phyloP scores from a whole-genome alignment of 2,329 filamentous ascomycete species.

The Rutstroemia sydowiana region DNA sequence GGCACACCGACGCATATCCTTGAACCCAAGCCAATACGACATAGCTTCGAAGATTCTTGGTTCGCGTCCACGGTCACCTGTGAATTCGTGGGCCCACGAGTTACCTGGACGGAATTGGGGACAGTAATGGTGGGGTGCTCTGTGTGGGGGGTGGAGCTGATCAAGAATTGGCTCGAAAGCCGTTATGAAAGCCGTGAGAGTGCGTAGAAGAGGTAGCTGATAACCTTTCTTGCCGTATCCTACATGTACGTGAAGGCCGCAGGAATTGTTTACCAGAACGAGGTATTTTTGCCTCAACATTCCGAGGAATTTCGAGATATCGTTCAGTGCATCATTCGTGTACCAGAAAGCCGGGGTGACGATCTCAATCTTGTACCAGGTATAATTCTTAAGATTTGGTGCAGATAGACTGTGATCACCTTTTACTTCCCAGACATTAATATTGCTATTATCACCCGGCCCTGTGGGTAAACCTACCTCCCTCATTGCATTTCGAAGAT shows the following conservation, averaged over 20 bases:
- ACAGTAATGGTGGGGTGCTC: not conserved
- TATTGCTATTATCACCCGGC: not conserved
- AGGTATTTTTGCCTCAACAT: conserved; percentile 15
- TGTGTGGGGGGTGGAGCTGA: conserved; percentile 19
- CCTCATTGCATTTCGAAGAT: conserved; percentile 2
- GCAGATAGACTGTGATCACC: conserved; percentile 1
- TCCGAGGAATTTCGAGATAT: conserved; percentile 9
- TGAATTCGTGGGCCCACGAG: no score
- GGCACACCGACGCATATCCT: no score
- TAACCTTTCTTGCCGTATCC: conserved; percentile 23
- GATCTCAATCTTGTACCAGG: conserved; percentile 15
- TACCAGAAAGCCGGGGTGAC: conserved; percentile 16
- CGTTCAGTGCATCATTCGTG: conserved; percentile 2
- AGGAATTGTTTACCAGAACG: conserved; percentile 19
- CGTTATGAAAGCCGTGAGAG: conserved; percentile 22
- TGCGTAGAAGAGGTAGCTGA: conserved; percentile 21
- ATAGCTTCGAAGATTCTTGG: no score
- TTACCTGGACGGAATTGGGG: not conserved
- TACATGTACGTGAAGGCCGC: conserved; percentile 30
- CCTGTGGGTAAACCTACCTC: conserved; percentile 5
- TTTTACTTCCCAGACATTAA: conserved; percentile 11
- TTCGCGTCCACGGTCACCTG: no score
- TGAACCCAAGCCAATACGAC: no score
- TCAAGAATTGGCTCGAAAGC: conserved; percentile 28
- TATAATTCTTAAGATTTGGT: not conserved